Conservation (phyloP, 1,284 basidiomycete species). For the Naganishia sp. region DNA sequence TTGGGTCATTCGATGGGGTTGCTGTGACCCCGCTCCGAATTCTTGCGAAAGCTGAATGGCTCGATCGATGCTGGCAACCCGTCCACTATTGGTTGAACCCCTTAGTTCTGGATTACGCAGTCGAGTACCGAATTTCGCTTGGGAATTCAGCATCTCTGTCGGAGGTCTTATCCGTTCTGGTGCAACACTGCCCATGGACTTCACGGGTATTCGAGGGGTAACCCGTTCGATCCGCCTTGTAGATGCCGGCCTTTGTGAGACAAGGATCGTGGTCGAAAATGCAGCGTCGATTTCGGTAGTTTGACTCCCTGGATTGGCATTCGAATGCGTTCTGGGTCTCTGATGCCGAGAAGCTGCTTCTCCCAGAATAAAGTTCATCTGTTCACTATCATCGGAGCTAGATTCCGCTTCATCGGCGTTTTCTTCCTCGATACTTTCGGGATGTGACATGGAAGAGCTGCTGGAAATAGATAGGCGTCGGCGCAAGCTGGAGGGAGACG, state of each 20-base stretch:
- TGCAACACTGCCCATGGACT: not conserved
- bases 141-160: constrained; percentile 26
- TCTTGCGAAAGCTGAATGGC: constrained; percentile 61
- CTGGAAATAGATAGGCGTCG: not conserved
- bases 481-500: not conserved
- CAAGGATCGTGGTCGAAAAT: constrained; percentile 53
- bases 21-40: not conserved
- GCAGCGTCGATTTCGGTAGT: too few relatives aligned
- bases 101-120: constrained; percentile 18
- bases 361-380: constrained; percentile 25
- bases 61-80: constrained; percentile 52
- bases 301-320: not conserved
- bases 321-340: not conserved
- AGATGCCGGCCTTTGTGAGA: not conserved
- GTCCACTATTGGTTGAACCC: not conserved
- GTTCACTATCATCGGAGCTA: constrained; percentile 20
- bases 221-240: not conserved
- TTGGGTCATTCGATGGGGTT: not conserved
- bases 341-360: constrained; percentile 7
- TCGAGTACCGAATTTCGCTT: constrained; percentile 21
- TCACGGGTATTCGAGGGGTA: not conserved
- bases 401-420: constrained; percentile 10
- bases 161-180: constrained; percentile 7
- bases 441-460: constrained; percentile 9
- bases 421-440: constrained; percentile 19